phyloP scores from a whole-genome alignment of 805 yeast genomes.

The Candida pseudofarinosa region DNA sequence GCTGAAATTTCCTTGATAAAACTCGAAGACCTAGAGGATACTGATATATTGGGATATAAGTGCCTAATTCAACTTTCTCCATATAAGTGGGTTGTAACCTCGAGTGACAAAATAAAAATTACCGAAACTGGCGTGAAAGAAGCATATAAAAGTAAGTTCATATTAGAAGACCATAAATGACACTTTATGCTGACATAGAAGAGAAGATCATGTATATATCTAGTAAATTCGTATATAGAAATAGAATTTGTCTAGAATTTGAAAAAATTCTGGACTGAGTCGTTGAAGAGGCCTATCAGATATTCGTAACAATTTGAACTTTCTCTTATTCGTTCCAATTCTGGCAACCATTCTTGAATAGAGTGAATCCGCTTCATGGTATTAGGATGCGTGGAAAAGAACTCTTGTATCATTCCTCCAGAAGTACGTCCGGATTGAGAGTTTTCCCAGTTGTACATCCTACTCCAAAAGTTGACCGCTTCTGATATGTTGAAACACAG shows the following conservation, averaged over 20 bases:
- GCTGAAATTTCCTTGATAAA: slow-evolving; percentile 29
- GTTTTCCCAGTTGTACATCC: slow-evolving; percentile 56
- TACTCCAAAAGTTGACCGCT: slow-evolving; percentile 73
- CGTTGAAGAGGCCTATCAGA: slow-evolving; percentile 15
- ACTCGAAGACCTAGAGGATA: slow-evolving; percentile 7
- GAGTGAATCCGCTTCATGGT: slow-evolving; percentile 67
- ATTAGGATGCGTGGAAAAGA: slow-evolving; percentile 85
- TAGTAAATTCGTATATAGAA: slow-evolving; percentile 2
- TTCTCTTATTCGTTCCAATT: slow-evolving; percentile 44
- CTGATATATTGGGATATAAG: slow-evolving; percentile 12
- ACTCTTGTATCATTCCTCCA: slow-evolving; percentile 49
- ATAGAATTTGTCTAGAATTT: slow-evolving; percentile 2
- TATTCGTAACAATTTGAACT: slow-evolving; percentile 35
- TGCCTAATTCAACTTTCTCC: slow-evolving; percentile 14
- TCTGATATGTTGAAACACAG: slow-evolving; percentile 82
- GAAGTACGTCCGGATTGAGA: slow-evolving; percentile 33
- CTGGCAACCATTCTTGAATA: slow-evolving; percentile 65
- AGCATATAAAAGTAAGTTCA: slow-evolving; percentile 6
- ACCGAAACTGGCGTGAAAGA: slow-evolving; percentile 3
- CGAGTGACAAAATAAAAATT: slow-evolving; percentile 3
- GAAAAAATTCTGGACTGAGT: slow-evolving; percentile 13
- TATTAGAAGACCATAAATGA: slow-evolving; percentile 2
- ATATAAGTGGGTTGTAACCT: slow-evolving; percentile 3
- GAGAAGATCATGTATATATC: slow-evolving; percentile 11
- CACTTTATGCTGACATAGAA: slow-evolving; percentile 5